A percentile compares a stretch with the other conserved stretches of the same genome.
These are phyloP conservation scores for Talaromyces atroroseus DNA, from an alignment of 2,329 filamentous ascomycete species.

Conservation along the genomic window DNA sequence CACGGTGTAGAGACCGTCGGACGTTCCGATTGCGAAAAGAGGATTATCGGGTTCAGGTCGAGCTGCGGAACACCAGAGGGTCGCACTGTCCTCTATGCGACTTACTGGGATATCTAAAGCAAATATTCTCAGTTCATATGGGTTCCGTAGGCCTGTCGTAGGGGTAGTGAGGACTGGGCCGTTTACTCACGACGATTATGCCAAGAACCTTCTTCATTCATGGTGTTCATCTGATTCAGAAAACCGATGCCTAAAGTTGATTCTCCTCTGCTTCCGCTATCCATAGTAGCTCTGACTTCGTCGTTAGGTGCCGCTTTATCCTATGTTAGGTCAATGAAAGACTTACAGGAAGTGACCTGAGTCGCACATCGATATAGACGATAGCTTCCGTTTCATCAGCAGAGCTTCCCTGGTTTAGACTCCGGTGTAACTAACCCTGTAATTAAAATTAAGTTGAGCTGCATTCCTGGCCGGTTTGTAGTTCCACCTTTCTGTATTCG, in stretches of 20 bases:
- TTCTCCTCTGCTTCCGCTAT: conserved; percentile 29
- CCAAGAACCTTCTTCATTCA: neutral
- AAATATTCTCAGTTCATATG: conserved; percentile 11
- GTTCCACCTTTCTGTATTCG: conserved; percentile 21
- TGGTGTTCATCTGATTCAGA: conserved; percentile 15
- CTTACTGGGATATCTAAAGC: neutral
- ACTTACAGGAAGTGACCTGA: conserved; percentile 31
- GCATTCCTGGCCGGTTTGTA: conserved; percentile 23
- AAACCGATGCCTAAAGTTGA: conserved; percentile 27
- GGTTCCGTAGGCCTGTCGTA: neutral
- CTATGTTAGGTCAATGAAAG: neutral
- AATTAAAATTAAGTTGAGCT: neutral
- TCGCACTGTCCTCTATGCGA: conserved; percentile 5
- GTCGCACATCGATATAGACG: conserved; percentile 31
- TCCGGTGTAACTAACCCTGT: neutral
- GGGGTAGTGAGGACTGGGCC: neutral
- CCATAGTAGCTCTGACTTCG: conserved; percentile 29
- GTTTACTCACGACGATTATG: neutral
- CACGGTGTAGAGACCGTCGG: conserved; percentile 31
- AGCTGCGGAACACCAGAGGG: conserved; percentile 34
- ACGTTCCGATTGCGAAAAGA: conserved; percentile 35
- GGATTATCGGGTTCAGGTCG: conserved; percentile 24
- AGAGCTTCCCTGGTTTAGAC: neutral
- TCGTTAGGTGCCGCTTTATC: conserved; percentile 9
- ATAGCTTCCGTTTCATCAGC: conserved; percentile 4